Evolutionary conservation across 2,329 filamentous ascomycete species (phyloP), one percentile per base, ranked within the genome.

Genomic region (Neonectria sp.): DNA sequence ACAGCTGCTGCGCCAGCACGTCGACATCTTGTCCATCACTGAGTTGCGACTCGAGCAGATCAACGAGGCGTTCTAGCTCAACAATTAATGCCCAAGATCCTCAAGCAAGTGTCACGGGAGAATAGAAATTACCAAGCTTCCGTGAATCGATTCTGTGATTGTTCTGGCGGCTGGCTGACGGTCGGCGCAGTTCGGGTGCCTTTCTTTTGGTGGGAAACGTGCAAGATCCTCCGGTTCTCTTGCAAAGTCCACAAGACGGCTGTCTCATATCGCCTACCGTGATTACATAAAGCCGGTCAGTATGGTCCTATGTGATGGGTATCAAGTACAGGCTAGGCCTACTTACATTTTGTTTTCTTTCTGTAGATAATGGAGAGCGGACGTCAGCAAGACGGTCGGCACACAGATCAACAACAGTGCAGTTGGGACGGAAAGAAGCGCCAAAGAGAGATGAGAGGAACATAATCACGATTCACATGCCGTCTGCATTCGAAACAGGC

Each of bases 171-270:
- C 37, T 33, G 27, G 49, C 25, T 21, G 58, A 15, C 40, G 35
- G 37, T 15, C 45, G 56, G 29, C 55, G 55, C 40, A 61, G 40
- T 33, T 45, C 37, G 15, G 58, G 58, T 24, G 48, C 46, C 17
- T 61, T 61, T 45, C 58, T 61, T 29, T 61, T 61, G 49, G 58
- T 61, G 24, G 58, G 48, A 46, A 61, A 61, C 3, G 58, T 61
- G 37, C 58, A 61, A 21, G 35, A 61, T 11, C 58, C 58, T 9
- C 58, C 58, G 9, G 33, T 61, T 37, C 58, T 61, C 40, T 15
- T 29, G 49, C 58, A 61, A 27, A 61, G 58, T 37, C 58, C 58
- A 25, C 58, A 61, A 4, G n/a, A 24, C 6, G 58, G 58, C 37
- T 46, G 49, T 31, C 37, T 43, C 58, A 61, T 61, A n/a, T 61